Base-by-base conservation (phyloP, 225 moss, liverwort and hornwort genomes). In the Sphagnum contortum region DNA sequence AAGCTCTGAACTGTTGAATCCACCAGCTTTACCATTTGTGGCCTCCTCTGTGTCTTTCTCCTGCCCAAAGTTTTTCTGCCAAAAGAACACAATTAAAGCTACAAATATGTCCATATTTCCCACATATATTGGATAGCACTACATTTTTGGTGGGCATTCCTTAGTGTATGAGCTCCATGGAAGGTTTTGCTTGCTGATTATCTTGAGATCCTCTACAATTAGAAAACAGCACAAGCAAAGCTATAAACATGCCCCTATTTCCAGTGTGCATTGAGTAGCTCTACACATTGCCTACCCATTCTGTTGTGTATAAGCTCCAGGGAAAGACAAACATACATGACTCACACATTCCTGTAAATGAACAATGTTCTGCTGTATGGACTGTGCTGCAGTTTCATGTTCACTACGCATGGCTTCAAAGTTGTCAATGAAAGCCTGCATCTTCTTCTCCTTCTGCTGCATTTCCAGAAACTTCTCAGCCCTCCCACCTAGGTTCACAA, bases 401-500 rank as follows among this genome's bases (percentile, higher is more conserved):
- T 91, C 77, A 6, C 49, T 9, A 44, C 57, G 72, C 62, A 78
- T 70, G 51, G 60, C 65, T 57, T 91, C 89, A 71, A 79, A 89
- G 50, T 82, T 88, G 60, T 94, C 88, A 67, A 94, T 88, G 64
- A 91, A 91, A 0, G 59, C 53, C 61, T 94, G 91, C 86, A 94
- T 94, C 50, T 81, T 89, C 47, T 85, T 87, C 50, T 91, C 94
- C 57, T 94, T 94, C 6, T 84, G 85, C 66, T 94, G 86, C 91
- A 94, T 86, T 69, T 94, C 88, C 14, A 82, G 57, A 66, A 94
- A 91, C 58, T 86, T 91, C 50, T 94, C 84, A 47, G 86, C 91
- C 48, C 77, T 85, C 57, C 91, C 94, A 65, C 91, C 93, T 93
- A 29, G 29, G 54, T 48, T 9, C 12, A 11, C 12, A 59, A 52